Percentiles rank a stretch among this genome's conserved stretches.
Conservation (phyloP, 2,329 filamentous ascomycete species). For the Alternaria ventricosa region DNA sequence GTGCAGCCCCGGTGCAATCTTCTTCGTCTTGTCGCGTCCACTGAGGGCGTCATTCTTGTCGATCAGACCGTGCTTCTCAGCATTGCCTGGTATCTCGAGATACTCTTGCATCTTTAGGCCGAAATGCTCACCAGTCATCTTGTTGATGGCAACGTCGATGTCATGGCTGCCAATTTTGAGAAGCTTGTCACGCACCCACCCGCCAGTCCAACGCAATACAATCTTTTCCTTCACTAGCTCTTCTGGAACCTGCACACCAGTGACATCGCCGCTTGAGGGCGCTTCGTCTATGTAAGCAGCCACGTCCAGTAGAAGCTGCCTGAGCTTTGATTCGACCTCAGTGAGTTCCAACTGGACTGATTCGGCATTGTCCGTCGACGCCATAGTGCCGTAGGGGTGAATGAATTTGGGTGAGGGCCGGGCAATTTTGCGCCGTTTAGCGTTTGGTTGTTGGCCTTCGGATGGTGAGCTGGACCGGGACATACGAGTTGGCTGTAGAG, state of each 20-base stretch:
- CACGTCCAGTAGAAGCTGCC: constrained; percentile 81
- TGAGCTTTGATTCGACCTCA: constrained; percentile 73
- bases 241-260: constrained; percentile 50
- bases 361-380: constrained; percentile 17
- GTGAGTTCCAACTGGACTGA: constrained; percentile 64
- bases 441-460: constrained; percentile 30
- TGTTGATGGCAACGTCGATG: constrained; percentile 85
- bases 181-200: constrained; percentile 87
- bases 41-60: constrained; percentile 47
- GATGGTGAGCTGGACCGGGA: constrained; percentile 29
- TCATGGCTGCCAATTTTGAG: constrained; percentile 76
- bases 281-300: constrained; percentile 68
- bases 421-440: constrained; percentile 43
- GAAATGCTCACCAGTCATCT: constrained; percentile 81
- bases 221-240: constrained; percentile 55
- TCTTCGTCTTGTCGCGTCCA: constrained; percentile 56
- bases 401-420: constrained; percentile 23
- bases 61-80: constrained; percentile 65
- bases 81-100: constrained; percentile 66
- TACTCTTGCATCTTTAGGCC: constrained; percentile 72
- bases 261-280: constrained; percentile 29
- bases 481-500: constrained; percentile 36
- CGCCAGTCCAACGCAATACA: constrained; percentile 79
- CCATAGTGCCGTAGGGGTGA: constrained; percentile 40
- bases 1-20: constrained; percentile 74